Evolutionary conservation across 768 basidiomycete species (phyloP).

Genomic region (Exidia glandulosa): DNA sequence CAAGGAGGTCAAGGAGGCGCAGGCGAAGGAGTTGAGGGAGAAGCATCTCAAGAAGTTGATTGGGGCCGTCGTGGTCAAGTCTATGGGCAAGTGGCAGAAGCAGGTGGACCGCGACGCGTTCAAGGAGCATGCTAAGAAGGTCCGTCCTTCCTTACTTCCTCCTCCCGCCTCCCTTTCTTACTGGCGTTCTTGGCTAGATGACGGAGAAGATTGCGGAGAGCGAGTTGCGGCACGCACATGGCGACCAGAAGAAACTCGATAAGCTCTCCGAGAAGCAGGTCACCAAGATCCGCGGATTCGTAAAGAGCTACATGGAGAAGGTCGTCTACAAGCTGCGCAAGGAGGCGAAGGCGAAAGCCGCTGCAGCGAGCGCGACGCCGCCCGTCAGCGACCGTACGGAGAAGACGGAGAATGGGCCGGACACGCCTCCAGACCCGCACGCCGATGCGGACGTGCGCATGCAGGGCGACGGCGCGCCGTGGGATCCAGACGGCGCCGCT

Average conservation of each 20-base stretch:
- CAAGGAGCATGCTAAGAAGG: slow-evolving; percentile 95
- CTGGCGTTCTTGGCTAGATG: slow-evolving; percentile 3
- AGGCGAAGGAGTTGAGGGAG: slow-evolving; percentile 32
- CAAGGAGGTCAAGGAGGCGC: slow-evolving; percentile 44
- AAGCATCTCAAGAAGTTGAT: slow-evolving; percentile 75
- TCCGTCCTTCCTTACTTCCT: slow-evolving; percentile 21
- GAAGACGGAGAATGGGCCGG: background rate
- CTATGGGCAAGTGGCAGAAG: slow-evolving; percentile 80
- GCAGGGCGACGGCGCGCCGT: background rate
- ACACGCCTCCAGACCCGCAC: background rate
- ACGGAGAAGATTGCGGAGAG: slow-evolving; percentile 55
- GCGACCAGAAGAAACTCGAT: slow-evolving; percentile 56
- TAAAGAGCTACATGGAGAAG: background rate
- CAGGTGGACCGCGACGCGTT: slow-evolving; percentile 70
- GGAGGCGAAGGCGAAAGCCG: background rate
- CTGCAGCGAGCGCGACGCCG: background rate
- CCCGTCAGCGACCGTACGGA: background rate
- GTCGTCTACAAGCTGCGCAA: background rate
- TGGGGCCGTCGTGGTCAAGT: slow-evolving; percentile 81
- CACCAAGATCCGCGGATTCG: slow-evolving; percentile 40
- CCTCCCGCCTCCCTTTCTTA: background rate
- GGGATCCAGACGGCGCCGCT: background rate
- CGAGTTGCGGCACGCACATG: background rate
- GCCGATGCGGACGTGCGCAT: background rate
- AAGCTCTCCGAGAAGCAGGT: slow-evolving; percentile 90